Percentiles rank a stretch among this genome's conserved stretches.
Evolutionary conservation across 2,329 filamentous ascomycete species (phyloP).

Genomic region (Ascochyta fabae): DNA sequence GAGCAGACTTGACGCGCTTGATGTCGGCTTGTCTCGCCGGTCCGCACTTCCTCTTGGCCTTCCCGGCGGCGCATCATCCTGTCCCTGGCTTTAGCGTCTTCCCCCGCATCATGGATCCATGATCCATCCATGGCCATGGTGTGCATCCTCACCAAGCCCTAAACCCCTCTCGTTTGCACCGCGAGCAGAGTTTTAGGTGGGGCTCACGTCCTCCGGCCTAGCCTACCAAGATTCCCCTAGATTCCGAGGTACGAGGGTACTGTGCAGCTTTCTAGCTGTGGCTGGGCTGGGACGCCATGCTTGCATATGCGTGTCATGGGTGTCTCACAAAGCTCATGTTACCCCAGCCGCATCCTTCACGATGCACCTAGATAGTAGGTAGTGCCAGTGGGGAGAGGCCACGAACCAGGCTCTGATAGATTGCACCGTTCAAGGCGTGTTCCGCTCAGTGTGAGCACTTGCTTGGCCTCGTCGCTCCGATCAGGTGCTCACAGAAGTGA

Average conservation of each 20-base stretch:
- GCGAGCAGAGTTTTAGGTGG: constrained; percentile 31
- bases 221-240: constrained; percentile 19
- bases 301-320: constrained; percentile 6
- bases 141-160: constrained; percentile 10
- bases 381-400: constrained; percentile 4
- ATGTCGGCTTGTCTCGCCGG: constrained; percentile 17
- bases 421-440: constrained; percentile 28
- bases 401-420: constrained; percentile 19
- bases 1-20: constrained; percentile 3
- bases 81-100: constrained; percentile 29
- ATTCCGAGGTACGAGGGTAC: constrained; percentile 10
- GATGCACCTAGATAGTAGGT: not conserved
- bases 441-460: constrained; percentile 26
- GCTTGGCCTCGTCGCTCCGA: constrained; percentile 22
- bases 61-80: constrained; percentile 17
- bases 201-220: constrained; percentile 15
- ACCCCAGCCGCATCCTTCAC: constrained; percentile 5
- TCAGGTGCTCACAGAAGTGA: constrained; percentile 31
- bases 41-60: constrained; percentile 13
- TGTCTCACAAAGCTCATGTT: constrained; percentile 10
- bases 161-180: constrained; percentile 23
- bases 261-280: constrained; percentile 14
- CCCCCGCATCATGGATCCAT: constrained; percentile 25
- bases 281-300: not conserved
- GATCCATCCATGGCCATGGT: not conserved